Evolutionary conservation across 2,329 filamentous ascomycete genomes (phyloP), one percentile per base, ranked within the genome.

Genomic region (Aspergillus clavatus): DNA sequence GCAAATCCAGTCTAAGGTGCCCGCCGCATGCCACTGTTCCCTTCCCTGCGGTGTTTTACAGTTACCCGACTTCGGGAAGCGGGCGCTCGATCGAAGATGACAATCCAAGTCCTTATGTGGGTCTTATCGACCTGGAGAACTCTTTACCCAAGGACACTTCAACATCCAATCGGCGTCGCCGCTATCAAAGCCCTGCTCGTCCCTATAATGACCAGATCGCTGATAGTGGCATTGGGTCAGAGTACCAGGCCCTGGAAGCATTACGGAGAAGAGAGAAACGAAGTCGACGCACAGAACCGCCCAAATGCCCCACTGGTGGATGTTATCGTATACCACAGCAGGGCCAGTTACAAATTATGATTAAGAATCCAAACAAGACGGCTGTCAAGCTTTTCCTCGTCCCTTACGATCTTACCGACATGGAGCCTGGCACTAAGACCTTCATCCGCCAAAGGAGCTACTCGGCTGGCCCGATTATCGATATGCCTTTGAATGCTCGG

Each of bases 311-410:
- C 0, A 86, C 88, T 0, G 89, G 89, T 6, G 91, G 93, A 27
- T 88, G 87, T 60, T 98, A 97, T 65, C 84, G 93, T 35, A 95
- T 98, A 42, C 93, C 93, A 0, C 84, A 93, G 60, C 86, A 90
- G 65, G 93, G 93, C 0, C 93, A 97, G 67, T 75, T 98, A 11
- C 93, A 98, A 59, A 95, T 98, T 52, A 85, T 98, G 50, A 88
- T 98, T 65, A 97, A 97, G 66, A 98, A 97, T 59, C 91, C 90
- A 12, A 95, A 97, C 71, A 97, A 97, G 64, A 97, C 93, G 3
- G 93, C 93, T 1, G 91, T 97, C 43, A 97, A 98, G 66, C 75
- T 98, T 0, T 97, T 97, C 57, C 76, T 97, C 19, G 82, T 98
- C 2, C 93, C 91, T 0, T 98, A 97, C 57, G 89, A 97, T 62